Percentiles rank a stretch among this genome's conserved stretches.
These are phyloP conservation scores for Penicillium freii DNA, from an alignment of 2,329 filamentous ascomycete species.

Conservation along the genomic window DNA sequence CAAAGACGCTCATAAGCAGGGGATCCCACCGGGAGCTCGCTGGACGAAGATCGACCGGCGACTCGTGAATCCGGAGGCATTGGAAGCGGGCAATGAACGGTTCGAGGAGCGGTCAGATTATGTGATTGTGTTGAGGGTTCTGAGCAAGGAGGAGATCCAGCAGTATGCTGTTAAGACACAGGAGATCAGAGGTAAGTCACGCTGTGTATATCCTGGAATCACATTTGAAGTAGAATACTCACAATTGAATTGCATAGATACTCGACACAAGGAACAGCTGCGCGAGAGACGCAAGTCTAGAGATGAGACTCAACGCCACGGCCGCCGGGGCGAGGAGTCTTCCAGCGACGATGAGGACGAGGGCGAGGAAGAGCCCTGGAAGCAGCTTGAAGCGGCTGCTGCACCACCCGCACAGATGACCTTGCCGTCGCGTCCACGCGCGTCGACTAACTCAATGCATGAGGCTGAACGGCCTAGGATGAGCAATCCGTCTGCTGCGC, in stretches of 20 bases:
- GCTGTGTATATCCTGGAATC: neutral
- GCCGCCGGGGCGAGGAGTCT: slow-evolving; percentile 28
- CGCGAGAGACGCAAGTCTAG: slow-evolving; percentile 41
- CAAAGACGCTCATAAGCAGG: slow-evolving; percentile 74
- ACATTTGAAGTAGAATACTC: neutral
- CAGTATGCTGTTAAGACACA: slow-evolving; percentile 78
- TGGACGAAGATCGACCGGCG: slow-evolving; percentile 93
- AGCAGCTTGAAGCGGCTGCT: slow-evolving; percentile 35
- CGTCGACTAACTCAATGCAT: slow-evolving; percentile 13
- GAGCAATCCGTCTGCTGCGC: slow-evolving; percentile 9
- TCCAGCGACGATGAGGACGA: slow-evolving; percentile 42
- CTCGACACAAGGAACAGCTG: slow-evolving; percentile 38
- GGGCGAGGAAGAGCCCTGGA: slow-evolving; percentile 27
- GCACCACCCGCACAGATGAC: slow-evolving; percentile 12
- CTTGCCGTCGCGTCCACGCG: slow-evolving; percentile 20
- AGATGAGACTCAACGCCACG: slow-evolving; percentile 44
- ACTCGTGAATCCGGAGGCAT: slow-evolving; percentile 83
- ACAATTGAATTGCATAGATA: slow-evolving; percentile 28
- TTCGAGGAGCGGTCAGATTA: slow-evolving; percentile 91
- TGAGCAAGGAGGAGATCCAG: slow-evolving; percentile 87
- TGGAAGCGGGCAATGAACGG: slow-evolving; percentile 82
- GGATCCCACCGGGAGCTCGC: slow-evolving; percentile 73
- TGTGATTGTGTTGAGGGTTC: slow-evolving; percentile 84
- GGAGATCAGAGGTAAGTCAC: slow-evolving; percentile 69
- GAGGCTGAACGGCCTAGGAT: slow-evolving; percentile 9